A percentile compares a stretch with the other conserved stretches of the same genome.
These are phyloP conservation scores for Cyberlindnera mycetangii DNA, from an alignment of 805 yeast species.

Conservation along the genomic window DNA sequence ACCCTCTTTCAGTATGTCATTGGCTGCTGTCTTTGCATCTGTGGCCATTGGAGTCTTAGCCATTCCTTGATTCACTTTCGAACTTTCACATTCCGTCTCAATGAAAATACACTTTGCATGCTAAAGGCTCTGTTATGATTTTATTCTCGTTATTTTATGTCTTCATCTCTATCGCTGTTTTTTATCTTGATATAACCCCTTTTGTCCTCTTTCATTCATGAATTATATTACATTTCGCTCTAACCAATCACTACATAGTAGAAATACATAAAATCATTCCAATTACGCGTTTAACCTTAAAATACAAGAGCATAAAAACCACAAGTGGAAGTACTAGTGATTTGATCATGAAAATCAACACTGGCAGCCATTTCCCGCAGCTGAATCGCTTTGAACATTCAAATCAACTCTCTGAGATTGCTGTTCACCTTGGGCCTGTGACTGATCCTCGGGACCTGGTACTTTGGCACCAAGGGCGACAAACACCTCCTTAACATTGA, in stretches of 20 bases:
- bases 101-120: too few relatives aligned
- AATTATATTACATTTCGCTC: too few relatives aligned
- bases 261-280: constrained; percentile 2
- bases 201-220: too few relatives aligned
- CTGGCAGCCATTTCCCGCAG: constrained; percentile 29
- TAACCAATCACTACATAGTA: too few relatives aligned
- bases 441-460: constrained; percentile 40
- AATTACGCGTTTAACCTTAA: neutral
- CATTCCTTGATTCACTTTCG: neutral
- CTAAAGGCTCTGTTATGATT: too few relatives aligned
- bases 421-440: constrained; percentile 19
- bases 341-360: constrained; percentile 24
- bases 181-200: too few relatives aligned
- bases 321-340: neutral
- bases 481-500: constrained; percentile 88
- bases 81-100: too few relatives aligned
- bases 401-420: constrained; percentile 32
- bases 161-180: too few relatives aligned
- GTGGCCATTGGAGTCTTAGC: constrained; percentile 3
- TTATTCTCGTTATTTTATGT: too few relatives aligned
- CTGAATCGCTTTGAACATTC: constrained; percentile 31
- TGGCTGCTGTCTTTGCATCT: constrained; percentile 3
- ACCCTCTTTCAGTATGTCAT: neutral
- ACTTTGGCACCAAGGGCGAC: constrained; percentile 85
- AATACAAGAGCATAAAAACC: neutral